Percentiles rank a stretch among this genome's conserved stretches.
These are phyloP conservation scores for Hortiboletus flavorubellus DNA, from an alignment of 768 basidiomycete species.

Conservation along the genomic window DNA sequence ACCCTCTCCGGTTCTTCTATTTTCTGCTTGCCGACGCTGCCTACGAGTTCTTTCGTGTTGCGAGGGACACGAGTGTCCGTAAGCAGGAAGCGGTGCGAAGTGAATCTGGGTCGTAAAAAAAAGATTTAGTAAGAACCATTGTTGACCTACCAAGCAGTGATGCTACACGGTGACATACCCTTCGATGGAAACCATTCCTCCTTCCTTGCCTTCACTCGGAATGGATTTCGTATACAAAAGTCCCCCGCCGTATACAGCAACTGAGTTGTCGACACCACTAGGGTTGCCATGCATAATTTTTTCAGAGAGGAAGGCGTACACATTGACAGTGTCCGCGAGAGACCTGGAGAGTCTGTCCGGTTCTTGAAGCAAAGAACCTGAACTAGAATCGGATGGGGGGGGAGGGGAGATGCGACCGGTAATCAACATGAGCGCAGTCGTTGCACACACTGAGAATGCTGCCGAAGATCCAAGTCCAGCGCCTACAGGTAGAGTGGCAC, in stretches of 20 bases:
- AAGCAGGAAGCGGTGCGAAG: slow-evolving; percentile 83
- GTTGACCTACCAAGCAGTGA: not conserved
- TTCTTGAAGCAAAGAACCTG: slow-evolving; percentile 31
- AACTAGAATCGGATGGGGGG: slow-evolving; percentile 24
- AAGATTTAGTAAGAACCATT: slow-evolving; percentile 5
- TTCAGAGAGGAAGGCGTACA: slow-evolving; percentile 92
- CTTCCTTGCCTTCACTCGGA: slow-evolving; percentile 53
- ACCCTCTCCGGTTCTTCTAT: no score
- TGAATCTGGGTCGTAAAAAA: slow-evolving; percentile 56
- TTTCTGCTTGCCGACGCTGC: no score
- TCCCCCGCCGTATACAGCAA: slow-evolving; percentile 89
- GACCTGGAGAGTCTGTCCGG: slow-evolving; percentile 56
- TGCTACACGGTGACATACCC: slow-evolving; percentile 55
- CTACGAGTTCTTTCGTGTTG: slow-evolving; percentile 92
- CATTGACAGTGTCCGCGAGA: slow-evolving; percentile 79
- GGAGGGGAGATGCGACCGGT: slow-evolving; percentile 64
- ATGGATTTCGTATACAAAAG: slow-evolving; percentile 81
- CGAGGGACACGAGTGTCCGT: slow-evolving; percentile 92
- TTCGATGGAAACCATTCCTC: slow-evolving; percentile 81
- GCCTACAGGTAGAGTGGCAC: slow-evolving; percentile 88
- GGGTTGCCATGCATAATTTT: slow-evolving; percentile 97
- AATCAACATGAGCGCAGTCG: slow-evolving; percentile 75
- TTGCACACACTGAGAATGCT: slow-evolving; percentile 86
- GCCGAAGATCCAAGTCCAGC: slow-evolving; percentile 98
- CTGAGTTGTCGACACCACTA: slow-evolving; percentile 96